Evolutionary conservation across 2,329 filamentous ascomycete species (phyloP).

Genomic region (Leptographium wingfieldii): DNA sequence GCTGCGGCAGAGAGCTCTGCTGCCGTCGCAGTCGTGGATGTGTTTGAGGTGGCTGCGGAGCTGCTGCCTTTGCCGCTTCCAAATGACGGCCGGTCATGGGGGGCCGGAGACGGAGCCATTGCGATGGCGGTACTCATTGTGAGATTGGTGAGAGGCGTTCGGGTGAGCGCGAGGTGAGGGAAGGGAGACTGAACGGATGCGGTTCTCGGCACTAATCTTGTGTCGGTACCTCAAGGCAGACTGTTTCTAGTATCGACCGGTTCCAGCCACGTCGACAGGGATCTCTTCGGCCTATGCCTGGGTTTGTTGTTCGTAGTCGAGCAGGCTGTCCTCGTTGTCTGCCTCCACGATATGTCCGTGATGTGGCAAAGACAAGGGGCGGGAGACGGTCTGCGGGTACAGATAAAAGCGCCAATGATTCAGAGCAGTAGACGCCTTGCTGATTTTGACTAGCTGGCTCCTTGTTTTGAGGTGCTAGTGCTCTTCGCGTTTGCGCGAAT

Average conservation of each 20-base stretch:
- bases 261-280: background rate
- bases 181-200: background rate
- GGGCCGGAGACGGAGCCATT: slow-evolving; percentile 56
- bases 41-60: background rate
- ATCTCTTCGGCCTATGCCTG: background rate
- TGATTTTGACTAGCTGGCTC: background rate
- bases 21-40: slow-evolving; percentile 12
- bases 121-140: slow-evolving; percentile 54
- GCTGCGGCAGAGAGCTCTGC: slow-evolving; percentile 30
- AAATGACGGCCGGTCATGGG: slow-evolving; percentile 49
- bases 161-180: background rate
- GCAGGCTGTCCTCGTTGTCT: background rate
- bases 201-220: background rate
- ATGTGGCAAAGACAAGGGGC: background rate
- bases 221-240: background rate
- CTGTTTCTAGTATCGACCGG: background rate
- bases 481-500: background rate
- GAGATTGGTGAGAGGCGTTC: background rate
- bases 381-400: slow-evolving; percentile 6
- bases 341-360: background rate
- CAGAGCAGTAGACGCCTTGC: background rate
- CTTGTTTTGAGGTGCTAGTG: slow-evolving; percentile 2
- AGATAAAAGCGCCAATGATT: background rate
- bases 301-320: background rate
- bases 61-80: slow-evolving; percentile 15